phyloP scores from a whole-genome alignment of 1,284 basidiomycete species.

The Cryptococcus amylolentus region DNA sequence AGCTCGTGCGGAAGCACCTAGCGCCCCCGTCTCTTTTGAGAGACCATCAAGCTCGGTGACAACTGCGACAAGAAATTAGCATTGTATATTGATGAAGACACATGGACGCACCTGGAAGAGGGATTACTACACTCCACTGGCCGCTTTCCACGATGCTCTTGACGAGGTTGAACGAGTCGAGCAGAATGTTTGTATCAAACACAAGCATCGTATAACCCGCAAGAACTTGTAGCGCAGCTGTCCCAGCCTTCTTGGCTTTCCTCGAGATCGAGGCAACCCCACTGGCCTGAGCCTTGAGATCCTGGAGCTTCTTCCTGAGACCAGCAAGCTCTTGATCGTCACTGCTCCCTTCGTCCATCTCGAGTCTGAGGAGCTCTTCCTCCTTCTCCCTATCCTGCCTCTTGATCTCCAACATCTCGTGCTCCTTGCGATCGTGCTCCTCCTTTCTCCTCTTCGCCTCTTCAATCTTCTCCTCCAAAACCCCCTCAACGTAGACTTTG shows the following conservation, averaged over 20 bases:
- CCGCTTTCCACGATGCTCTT: conserved; percentile 71
- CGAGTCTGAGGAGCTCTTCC: conserved; percentile 59
- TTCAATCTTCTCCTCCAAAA: conserved; percentile 65
- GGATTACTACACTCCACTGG: conserved; percentile 84
- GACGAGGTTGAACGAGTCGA: conserved; percentile 72
- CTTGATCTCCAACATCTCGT: conserved; percentile 52
- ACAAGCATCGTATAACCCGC: conserved; percentile 87
- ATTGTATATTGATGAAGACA: neutral
- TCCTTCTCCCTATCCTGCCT: conserved; percentile 55
- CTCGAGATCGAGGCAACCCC: conserved; percentile 12
- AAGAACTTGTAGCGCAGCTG: conserved; percentile 59
- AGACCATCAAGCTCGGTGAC: conserved; percentile 95
- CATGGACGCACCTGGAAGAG: conserved; percentile 61
- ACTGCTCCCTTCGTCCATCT: conserved; percentile 56
- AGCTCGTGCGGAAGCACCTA: conserved; percentile 63
- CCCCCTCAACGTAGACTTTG: conserved; percentile 59
- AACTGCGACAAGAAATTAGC: conserved; percentile 52
- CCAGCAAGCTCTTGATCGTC: conserved; percentile 67
- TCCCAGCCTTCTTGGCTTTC: conserved; percentile 25
- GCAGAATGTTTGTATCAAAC: conserved; percentile 88
- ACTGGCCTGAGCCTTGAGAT: conserved; percentile 45
- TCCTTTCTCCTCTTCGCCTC: conserved; percentile 62
- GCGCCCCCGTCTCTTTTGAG: conserved; percentile 60
- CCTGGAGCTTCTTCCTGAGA: conserved; percentile 62
- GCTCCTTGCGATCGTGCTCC: conserved; percentile 33